Evolutionary conservation across 306 rosid species (phyloP).

Genomic region (Amphicarpaea edgeworthii): DNA sequence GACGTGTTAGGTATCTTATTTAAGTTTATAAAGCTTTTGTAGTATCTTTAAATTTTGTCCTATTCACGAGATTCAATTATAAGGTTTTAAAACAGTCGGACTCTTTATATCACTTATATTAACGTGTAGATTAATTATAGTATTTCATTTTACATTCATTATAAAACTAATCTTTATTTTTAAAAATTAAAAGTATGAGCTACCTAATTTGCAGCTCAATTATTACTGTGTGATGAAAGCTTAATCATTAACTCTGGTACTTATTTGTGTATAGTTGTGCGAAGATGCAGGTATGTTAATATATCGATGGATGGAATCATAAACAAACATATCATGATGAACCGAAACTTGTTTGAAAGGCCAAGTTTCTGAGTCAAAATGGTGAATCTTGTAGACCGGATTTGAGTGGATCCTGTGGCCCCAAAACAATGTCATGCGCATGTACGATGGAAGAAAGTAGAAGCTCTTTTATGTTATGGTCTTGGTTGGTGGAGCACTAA

Average conservation of each 20-base stretch:
- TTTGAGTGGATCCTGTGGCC: conserved; percentile 43
- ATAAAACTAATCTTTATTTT: no score
- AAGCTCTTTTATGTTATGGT: background rate
- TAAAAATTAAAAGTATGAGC: background rate
- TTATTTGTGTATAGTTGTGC: background rate
- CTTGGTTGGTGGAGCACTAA: conserved; percentile 56
- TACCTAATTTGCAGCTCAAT: background rate
- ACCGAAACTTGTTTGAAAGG: conserved; percentile 25
- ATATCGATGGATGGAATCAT: background rate
- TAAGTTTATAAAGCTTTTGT: no score
- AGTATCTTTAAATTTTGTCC: no score
- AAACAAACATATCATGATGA: conserved; percentile 21
- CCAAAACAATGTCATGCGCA: conserved; percentile 40
- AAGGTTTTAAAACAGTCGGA: no score
- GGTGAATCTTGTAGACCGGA: conserved; percentile 32
- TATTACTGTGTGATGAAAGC: background rate
- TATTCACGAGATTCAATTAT: no score
- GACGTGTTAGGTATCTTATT: no score
- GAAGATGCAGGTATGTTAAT: background rate
- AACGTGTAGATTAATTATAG: no score
- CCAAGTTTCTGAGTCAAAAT: conserved; percentile 17
- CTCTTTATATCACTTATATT: no score
- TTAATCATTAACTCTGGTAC: no score
- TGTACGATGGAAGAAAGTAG: background rate
- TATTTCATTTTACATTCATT: no score